These are phyloP conservation scores for Phytophthora ohioensis DNA, from an alignment of 352 stramenopile genomes.

Conservation along the genomic window DNA sequence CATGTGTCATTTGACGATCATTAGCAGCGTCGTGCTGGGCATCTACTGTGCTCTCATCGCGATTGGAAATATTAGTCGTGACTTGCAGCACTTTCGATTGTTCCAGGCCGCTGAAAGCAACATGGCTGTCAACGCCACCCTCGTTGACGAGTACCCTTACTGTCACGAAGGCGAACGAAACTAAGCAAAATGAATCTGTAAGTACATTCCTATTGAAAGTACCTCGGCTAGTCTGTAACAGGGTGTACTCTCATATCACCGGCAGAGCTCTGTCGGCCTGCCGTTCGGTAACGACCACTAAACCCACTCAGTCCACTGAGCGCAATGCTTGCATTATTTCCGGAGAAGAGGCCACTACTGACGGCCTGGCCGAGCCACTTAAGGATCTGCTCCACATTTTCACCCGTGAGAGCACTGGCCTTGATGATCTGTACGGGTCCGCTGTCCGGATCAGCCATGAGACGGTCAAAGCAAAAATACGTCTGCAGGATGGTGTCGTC, in stretches of 20 bases:
- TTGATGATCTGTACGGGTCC: conserved; percentile 63
- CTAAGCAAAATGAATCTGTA: conserved; percentile 30
- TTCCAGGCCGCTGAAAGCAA: conserved; percentile 45
- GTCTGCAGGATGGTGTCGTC: conserved; percentile 59
- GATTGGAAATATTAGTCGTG: conserved; percentile 56
- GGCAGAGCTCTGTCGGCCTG: conserved; percentile 28
- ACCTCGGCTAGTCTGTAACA: conserved; percentile 20
- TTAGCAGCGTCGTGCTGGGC: conserved; percentile 56
- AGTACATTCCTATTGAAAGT: not conserved
- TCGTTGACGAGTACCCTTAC: conserved; percentile 60
- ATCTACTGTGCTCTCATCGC: conserved; percentile 66
- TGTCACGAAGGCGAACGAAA: conserved; percentile 73
- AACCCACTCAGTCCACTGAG: conserved; percentile 23
- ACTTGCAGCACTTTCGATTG: conserved; percentile 61
- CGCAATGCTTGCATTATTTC: conserved; percentile 25
- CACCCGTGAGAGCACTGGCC: conserved; percentile 61
- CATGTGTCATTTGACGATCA: conserved; percentile 65
- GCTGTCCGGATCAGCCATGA: conserved; percentile 45
- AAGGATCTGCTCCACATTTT: conserved; percentile 66
- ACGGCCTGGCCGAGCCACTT: conserved; percentile 60
- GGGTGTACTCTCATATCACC: conserved; percentile 45
- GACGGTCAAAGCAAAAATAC: conserved; percentile 62
- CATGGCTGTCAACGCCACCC: conserved; percentile 24
- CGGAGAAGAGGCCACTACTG: conserved; percentile 26
- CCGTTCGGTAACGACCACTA: conserved; percentile 29